Evolutionary conservation across 805 yeast species (phyloP), one percentile per base, ranked within the genome.

Genomic region (Lachancea waltii): DNA sequence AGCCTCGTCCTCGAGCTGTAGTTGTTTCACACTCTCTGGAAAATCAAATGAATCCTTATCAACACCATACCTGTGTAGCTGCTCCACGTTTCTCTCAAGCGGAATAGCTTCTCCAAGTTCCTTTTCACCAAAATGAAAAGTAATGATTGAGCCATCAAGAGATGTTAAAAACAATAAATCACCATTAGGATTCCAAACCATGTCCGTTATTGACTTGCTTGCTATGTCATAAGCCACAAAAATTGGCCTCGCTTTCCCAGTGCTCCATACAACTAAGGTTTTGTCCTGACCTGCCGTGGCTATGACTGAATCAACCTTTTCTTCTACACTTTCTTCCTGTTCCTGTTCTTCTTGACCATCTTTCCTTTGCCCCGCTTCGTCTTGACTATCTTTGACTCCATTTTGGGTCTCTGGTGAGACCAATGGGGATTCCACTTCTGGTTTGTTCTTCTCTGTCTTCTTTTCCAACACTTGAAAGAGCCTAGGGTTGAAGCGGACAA

Each of bases 211-310:
- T 0, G 95, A 73, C 47, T 83, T 85, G 26, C 69, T 67, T 3
- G 82, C 73, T 11, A 90, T 71, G 45, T 89, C 94, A 28, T 75
- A 75, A 1, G 89, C 85, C 6, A 87, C 85, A 9, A 84, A 71
- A 34, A 92, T 60, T 1, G 98, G 97, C 35, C 85, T 69, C 4
- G 87, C 73, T 36, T 70, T 70, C 2, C 74, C 62, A 0, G 95
- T 90, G 51, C 79, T 79, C 98, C 98, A 90, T 5, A 90, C 67
- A 0, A 87, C 95, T 26, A 92, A 61, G 1, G 87, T 74, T 51
- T 85, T 79, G 60, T 90, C 98, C 61, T 90, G 97, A 8, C 97
- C 97, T 10, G 90, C 96, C 20, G 96, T 83, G 2, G 97, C 96
- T n/a, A 90, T 68, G 0, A 90, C 74, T 0, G 95, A 81, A 6